Conservation (phyloP, 306 rosid genomes). For the Fagus sylvatica region DNA sequence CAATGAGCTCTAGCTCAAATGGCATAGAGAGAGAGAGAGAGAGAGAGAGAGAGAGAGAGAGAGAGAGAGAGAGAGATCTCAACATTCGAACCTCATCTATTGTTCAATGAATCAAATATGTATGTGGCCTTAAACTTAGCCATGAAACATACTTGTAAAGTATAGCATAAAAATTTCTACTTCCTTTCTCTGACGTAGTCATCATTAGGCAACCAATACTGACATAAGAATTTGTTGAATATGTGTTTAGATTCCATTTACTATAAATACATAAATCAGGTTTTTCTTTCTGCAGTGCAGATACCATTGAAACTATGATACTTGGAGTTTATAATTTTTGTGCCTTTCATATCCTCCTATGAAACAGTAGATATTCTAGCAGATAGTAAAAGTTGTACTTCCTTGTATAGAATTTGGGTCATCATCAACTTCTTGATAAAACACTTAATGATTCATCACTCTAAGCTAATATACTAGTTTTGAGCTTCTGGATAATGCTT, state of each 20-base stretch:
- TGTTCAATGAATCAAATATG: not conserved
- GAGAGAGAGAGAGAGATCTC: not conserved
- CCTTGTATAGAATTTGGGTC: not conserved
- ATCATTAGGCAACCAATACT: not conserved
- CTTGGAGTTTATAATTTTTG: not conserved
- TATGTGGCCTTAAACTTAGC: conserved; percentile 4
- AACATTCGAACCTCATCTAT: not conserved
- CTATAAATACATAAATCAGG: not conserved
- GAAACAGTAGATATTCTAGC: not conserved
- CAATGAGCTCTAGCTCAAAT: not conserved
- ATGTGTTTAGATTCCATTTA: not conserved
- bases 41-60: not conserved
- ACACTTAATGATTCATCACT: not conserved
- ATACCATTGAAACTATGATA: not conserved
- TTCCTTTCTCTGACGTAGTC: conserved; percentile 6
- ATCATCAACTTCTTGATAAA: not conserved
- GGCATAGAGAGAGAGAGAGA: no score
- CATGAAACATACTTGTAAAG: not conserved
- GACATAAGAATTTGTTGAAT: not conserved
- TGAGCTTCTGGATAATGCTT: not conserved
- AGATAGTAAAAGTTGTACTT: not conserved
- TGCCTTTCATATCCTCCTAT: not conserved
- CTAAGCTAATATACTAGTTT: not conserved
- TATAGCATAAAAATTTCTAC: conserved; percentile 3
- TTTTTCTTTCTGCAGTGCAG: not conserved